Conservation (phyloP, 176 grass and related monocot genomes). For the Phoenix dactylifera region DNA sequence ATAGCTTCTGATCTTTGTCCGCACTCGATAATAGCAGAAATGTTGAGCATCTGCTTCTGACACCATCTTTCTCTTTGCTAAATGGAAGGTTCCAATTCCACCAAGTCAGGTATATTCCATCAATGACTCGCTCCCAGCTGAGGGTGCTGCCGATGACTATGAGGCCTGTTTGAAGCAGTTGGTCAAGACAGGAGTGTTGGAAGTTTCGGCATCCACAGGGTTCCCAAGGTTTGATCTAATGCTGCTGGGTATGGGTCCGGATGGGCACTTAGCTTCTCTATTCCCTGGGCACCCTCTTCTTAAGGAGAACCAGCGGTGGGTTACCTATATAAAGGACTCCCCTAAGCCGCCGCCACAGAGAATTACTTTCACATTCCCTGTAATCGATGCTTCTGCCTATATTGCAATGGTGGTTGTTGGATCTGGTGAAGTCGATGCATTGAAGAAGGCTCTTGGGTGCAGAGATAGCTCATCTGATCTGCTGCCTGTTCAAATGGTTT, state of each 20-base stretch:
- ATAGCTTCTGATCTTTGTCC: no score
- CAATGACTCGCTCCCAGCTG: conserved; percentile 77
- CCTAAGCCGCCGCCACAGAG: conserved; percentile 87
- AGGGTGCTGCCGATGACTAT: conserved; percentile 82
- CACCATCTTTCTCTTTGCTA: neutral
- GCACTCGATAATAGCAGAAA: no score
- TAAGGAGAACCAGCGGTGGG: conserved; percentile 68
- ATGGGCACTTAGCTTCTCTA: conserved; percentile 91
- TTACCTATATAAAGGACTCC: conserved; percentile 87
- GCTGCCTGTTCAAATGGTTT: conserved; percentile 77
- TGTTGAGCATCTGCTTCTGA: no score
- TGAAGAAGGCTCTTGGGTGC: conserved; percentile 57
- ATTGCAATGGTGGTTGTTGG: conserved; percentile 89
- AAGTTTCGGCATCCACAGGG: conserved; percentile 39
- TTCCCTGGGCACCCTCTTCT: conserved; percentile 84
- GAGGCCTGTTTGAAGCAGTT: conserved; percentile 72
- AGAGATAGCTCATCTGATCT: conserved; percentile 41
- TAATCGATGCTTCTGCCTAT: conserved; percentile 85
- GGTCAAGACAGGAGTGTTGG: conserved; percentile 46
- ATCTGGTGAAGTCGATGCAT: conserved; percentile 41
- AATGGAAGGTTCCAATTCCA: conserved; percentile 72
- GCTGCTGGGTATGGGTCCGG: conserved; percentile 91
- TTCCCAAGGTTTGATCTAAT: conserved; percentile 79
- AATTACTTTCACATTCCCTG: conserved; percentile 90
- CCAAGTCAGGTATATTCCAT: conserved; percentile 78